phyloP scores from a whole-genome alignment of 2,329 filamentous ascomycete genomes.

The Aspergillus pseudonomiae region DNA sequence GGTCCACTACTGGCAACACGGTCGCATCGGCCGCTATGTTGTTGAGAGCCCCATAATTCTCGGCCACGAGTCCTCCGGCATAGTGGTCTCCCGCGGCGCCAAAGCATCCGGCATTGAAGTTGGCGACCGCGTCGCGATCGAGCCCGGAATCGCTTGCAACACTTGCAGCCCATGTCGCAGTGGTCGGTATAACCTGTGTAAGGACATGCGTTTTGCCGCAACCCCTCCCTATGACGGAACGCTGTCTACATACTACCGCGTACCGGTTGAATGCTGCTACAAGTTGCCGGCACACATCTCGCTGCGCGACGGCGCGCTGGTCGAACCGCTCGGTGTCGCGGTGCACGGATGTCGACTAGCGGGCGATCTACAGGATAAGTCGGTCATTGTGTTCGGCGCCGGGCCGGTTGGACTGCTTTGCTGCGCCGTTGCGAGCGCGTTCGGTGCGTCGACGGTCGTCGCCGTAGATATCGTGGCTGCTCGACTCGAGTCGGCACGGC shows the following conservation, averaged over 20 bases:
- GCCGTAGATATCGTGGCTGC: conserved; percentile 69
- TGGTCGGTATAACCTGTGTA: conserved; percentile 85
- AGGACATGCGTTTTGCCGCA: conserved; percentile 82
- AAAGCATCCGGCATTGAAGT: conserved; percentile 57
- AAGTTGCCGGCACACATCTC: conserved; percentile 63
- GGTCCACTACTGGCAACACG: conserved; percentile 46
- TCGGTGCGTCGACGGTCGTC: conserved; percentile 76
- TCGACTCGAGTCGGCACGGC: conserved; percentile 73
- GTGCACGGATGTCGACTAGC: conserved; percentile 79
- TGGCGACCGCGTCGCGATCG: conserved; percentile 73
- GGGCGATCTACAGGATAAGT: conserved; percentile 69
- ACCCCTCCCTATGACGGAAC: conserved; percentile 88
- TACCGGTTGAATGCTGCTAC: conserved; percentile 86
- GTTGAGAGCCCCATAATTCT: conserved; percentile 46
- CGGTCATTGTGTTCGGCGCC: conserved; percentile 79
- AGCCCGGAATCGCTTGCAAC: conserved; percentile 71
- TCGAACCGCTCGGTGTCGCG: conserved; percentile 82
- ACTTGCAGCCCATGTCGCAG: conserved; percentile 72
- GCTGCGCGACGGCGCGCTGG: conserved; percentile 81
- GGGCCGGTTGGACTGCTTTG: conserved; percentile 84
- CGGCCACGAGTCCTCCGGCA: conserved; percentile 70
- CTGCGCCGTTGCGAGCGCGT: conserved; percentile 77
- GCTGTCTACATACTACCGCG: conserved; percentile 76
- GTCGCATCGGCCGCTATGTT: conserved; percentile 40
- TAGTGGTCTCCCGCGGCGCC: conserved; percentile 61